Percentiles rank a stretch among this genome's conserved stretches.
Conservation (phyloP, 2,329 filamentous ascomycete species). For the Drechslerella coelobrocha region DNA sequence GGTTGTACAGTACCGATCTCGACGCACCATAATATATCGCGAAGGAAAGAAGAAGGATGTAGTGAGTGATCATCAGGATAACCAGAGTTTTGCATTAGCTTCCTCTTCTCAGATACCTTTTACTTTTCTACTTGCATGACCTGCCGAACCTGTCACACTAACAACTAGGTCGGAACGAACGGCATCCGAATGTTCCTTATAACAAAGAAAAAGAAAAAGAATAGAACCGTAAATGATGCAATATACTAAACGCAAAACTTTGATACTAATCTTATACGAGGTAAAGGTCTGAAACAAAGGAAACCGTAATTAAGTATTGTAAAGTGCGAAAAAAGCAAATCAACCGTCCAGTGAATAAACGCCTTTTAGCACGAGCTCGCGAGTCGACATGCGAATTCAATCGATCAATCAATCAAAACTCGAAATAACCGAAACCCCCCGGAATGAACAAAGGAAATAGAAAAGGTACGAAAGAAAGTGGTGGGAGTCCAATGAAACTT, state of each 20-base stretch:
- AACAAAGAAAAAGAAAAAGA: slow-evolving; percentile 19
- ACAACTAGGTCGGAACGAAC: slow-evolving; percentile 12
- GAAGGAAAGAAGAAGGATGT: background rate
- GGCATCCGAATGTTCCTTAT: slow-evolving; percentile 4
- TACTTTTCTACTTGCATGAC: too few species aligned
- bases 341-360: background rate
- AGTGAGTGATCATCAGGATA: too few species aligned
- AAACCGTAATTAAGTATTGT: slow-evolving; percentile 26
- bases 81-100: too few species aligned
- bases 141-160: too few species aligned
- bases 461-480: background rate
- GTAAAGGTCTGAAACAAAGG: too few species aligned
- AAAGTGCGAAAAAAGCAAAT: slow-evolving; percentile 5
- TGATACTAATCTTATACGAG: too few species aligned
- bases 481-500: background rate
- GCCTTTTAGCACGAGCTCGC: too few species aligned
- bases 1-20: background rate
- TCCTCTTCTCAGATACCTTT: too few species aligned
- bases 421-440: background rate
- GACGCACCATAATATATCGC: background rate
- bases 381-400: too few species aligned
- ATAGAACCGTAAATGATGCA: slow-evolving; percentile 5
- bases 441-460: slow-evolving; percentile 12
- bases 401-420: background rate
- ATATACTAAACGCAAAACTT: background rate